Base-by-base conservation (phyloP, 768 basidiomycete genomes). In the Boletus tomentosulus region DNA sequence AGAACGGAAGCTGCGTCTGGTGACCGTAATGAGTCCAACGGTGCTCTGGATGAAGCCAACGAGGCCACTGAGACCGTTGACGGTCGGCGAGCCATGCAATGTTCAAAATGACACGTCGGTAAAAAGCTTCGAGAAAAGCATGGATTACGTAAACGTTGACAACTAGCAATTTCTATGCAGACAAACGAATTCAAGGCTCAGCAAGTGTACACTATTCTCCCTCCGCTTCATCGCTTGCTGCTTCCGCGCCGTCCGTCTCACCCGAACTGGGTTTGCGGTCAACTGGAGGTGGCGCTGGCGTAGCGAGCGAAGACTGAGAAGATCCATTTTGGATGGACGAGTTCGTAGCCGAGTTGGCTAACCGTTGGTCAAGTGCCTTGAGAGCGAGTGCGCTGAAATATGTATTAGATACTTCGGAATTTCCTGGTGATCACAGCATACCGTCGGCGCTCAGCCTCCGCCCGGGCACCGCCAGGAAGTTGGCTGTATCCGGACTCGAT, bases 401-500 rank as follows among this genome's bases (percentile, higher is more conserved):
- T 24, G 48, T n/a, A 50, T 58, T 25, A 64, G 53, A 54, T 6
- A 39, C 19, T 12, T 57, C 33, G 50, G 7, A 24, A 19, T n/a
- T 44, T 9, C 38, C 27, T 15, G 16, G 35, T 6, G 6, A 34
- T 25, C 19, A 35, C 27, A 15, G 68, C 82, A 53, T 57, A 94
- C 94, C 96, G 82, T 75, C 96, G 77, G 55, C 97, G 78, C 74
- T 99, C 97, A 19, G 97, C 97, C 72, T 99, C 97, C 22, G 97
- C 97, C 33, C 97, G 81, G 19, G 93, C 86, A 65, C 86, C 89
- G 13, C 92, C 94, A 34, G 94, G 92, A 45, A 89, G 77, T 61
- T 84, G 84, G 39, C 73, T 76, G 66, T 92, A 94, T 13, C 84
- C 89, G 55, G 79, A 77, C 66, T 94, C 92, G 35, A 90, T 56